These are phyloP conservation scores for Cutaneotrichosporon cavernicola DNA, from an alignment of 1,284 basidiomycete species.

Conservation along the genomic window DNA sequence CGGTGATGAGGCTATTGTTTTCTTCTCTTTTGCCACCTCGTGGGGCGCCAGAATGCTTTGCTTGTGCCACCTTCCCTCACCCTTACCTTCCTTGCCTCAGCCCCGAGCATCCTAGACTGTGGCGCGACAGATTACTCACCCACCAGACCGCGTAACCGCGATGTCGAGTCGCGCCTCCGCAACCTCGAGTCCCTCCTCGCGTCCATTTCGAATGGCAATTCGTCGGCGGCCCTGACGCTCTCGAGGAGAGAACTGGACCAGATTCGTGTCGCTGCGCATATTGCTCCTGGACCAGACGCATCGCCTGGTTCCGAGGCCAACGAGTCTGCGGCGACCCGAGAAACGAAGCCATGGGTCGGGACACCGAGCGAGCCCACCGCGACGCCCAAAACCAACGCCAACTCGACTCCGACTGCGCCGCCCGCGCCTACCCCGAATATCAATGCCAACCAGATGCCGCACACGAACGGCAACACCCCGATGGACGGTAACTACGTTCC, in stretches of 20 bases:
- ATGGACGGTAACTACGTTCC: constrained; percentile 21
- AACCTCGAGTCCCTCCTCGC: constrained; percentile 38
- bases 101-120: background rate
- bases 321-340: background rate
- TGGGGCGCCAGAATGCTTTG: background rate
- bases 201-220: constrained; percentile 29
- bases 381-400: constrained; percentile 11
- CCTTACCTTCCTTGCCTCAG: background rate
- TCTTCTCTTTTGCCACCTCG: background rate
- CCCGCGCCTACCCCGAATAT: background rate
- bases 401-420: constrained; percentile 8
- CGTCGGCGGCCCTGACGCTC: constrained; percentile 26
- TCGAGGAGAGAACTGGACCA: constrained; percentile 32
- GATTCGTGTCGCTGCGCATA: constrained; percentile 33
- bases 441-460: background rate
- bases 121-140: constrained; percentile 9
- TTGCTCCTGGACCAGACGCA: constrained; percentile 28
- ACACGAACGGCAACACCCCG: background rate
- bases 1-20: background rate
- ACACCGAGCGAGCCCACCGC: constrained; percentile 7
- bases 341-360: constrained; percentile 4
- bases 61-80: background rate
- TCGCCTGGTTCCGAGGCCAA: constrained; percentile 22
- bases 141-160: constrained; percentile 28
- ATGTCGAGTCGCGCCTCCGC: constrained; percentile 34